phyloP scores from a whole-genome alignment of 2,329 filamentous ascomycete species.

The Fusarium lateritium region DNA sequence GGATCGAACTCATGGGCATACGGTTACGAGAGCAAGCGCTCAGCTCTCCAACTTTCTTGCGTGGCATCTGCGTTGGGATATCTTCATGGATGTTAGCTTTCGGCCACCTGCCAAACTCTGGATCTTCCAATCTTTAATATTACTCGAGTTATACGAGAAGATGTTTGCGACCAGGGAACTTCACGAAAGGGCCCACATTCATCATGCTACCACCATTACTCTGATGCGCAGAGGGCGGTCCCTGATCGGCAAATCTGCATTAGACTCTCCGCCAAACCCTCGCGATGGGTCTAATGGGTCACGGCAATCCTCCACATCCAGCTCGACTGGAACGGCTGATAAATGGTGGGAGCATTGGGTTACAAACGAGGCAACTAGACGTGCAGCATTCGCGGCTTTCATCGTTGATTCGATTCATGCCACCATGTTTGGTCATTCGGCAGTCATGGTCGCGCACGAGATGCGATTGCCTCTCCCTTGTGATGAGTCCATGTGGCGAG shows the following conservation, averaged over 20 bases:
- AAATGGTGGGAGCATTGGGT: slow-evolving; percentile 99
- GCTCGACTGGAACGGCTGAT: slow-evolving; percentile 78
- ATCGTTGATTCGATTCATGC: slow-evolving; percentile 96
- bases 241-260: slow-evolving; percentile 85
- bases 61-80: slow-evolving; percentile 95
- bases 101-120: slow-evolving; percentile 93
- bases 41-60: slow-evolving; percentile 91
- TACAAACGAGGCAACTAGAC: slow-evolving; percentile 89
- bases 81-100: slow-evolving; percentile 93
- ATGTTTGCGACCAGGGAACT: slow-evolving; percentile 94
- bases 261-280: slow-evolving; percentile 85
- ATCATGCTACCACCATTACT: slow-evolving; percentile 95
- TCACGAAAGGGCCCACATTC: slow-evolving; percentile 95
- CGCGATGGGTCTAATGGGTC: slow-evolving; percentile 72
- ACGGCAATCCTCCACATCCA: slow-evolving; percentile 73
- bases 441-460: slow-evolving; percentile 97
- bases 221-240: slow-evolving; percentile 95
- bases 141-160: slow-evolving; percentile 96
- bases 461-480: slow-evolving; percentile 93
- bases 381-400: slow-evolving; percentile 94
- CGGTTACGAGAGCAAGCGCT: slow-evolving; percentile 81
- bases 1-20: slow-evolving; percentile 83
- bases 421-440: slow-evolving; percentile 97
- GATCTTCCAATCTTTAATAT: slow-evolving; percentile 92
- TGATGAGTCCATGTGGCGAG: slow-evolving; percentile 93